phyloP scores from a whole-genome alignment of 2,329 filamentous ascomycete genomes.

The Botrytis porri region DNA sequence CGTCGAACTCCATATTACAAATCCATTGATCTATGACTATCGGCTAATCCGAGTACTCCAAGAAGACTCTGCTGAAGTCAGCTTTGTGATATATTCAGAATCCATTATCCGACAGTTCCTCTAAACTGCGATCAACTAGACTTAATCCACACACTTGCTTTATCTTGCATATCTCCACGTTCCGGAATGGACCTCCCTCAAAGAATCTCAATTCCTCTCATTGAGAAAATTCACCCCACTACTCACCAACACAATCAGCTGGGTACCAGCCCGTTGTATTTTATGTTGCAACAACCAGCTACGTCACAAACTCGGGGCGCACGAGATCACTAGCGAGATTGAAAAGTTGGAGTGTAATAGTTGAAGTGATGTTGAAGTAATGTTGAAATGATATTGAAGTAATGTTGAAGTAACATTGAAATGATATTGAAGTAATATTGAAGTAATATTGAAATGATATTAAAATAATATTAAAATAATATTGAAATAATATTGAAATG shows the following conservation, averaged over 20 bases:
- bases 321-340: background rate
- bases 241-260: background rate
- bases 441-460: too few species aligned
- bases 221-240: background rate
- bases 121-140: background rate
- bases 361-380: background rate
- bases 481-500: too few species aligned
- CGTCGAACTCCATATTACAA: background rate
- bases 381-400: too few species aligned
- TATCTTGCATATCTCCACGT: background rate
- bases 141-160: background rate
- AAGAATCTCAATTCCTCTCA: background rate
- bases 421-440: too few species aligned
- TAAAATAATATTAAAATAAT: too few species aligned
- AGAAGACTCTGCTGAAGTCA: background rate
- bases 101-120: accelerated
- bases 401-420: too few species aligned
- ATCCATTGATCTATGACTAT: background rate
- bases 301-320: background rate
- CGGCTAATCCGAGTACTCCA: background rate
- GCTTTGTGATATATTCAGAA: background rate
- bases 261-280: background rate
- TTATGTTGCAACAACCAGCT: background rate
- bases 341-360: background rate
- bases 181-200: background rate